Base-by-base conservation (phyloP, 768 basidiomycete genomes). In the Pisolithus orientalis region DNA sequence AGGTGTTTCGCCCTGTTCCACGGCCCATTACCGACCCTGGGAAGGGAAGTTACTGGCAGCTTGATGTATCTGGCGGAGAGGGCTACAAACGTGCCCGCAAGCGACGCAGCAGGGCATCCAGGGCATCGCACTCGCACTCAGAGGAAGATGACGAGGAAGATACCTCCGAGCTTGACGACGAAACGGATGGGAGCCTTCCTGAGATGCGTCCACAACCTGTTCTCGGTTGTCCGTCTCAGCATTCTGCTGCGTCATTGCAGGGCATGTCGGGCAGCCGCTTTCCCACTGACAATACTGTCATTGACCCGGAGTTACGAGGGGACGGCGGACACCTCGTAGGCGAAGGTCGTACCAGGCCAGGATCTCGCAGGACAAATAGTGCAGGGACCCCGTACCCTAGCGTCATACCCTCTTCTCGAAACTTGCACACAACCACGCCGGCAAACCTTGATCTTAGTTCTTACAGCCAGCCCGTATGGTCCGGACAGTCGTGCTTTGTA, bases 21-120 rank as follows among this genome's bases (percentile, higher is more conserved):
- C 75, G 85, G 11, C 81, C 83, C 0, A 78, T 85, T 50, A 83
- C 80, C 0, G 83, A 86, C 58, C 84, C 83, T 0, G 85, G 85
- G 0, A 86, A 86, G 56, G 85, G 85, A 1, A 76, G 70, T 38
- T 87, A 86, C 57, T 87, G 85, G 85, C 65, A 63, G 39, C 60
- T 81, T 51, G 81, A 85, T 53, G 62, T 78, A 52, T 74, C 77
- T 1, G 65, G 69, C 10, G 81, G 82, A 4, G 77, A 81, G 50
- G 84, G 84, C 2, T 79, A 82, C 65, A 84, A 83, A 57, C 82
- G 83, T 31, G 60, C 68, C 5, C 76, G 84, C 48, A 82, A 80
- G 60, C 78, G 84, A 34, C 75, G 75, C 49, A 70, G 69, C 39
- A 78, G 72, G 55, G 66, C 58, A 32, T 64, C 63, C 27, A 72